Evolutionary conservation across 1,284 basidiomycete genomes (phyloP).

Genomic region (Apiotrichum montevideense): DNA sequence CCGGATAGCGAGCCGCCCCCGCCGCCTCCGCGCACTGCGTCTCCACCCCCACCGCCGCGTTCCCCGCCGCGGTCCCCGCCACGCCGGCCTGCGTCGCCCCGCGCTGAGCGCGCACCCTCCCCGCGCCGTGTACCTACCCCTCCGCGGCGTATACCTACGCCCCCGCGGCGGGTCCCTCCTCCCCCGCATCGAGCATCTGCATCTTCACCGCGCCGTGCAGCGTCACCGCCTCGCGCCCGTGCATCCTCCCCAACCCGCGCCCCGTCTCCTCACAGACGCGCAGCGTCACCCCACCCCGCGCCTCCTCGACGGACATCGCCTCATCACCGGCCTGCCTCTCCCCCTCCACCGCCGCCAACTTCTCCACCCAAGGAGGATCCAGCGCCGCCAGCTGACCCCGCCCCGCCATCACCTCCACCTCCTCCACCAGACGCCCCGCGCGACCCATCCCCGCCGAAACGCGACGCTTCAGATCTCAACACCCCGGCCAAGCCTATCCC

Average conservation of each 20-base stretch:
- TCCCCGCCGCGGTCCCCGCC: slow-evolving; percentile 43
- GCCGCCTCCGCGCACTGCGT: neutral
- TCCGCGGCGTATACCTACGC: neutral
- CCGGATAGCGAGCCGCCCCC: neutral
- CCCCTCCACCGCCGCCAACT: slow-evolving; percentile 7
- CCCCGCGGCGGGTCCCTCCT: neutral
- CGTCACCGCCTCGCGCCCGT: no score
- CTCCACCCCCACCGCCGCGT: neutral
- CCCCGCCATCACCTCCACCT: slow-evolving; percentile 32
- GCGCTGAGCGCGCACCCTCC: neutral
- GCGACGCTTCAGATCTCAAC: slow-evolving; percentile 17
- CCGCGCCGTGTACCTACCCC: neutral
- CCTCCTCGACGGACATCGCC: no score
- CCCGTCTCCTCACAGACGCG: no score
- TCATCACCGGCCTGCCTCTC: no score
- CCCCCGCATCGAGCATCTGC: no score
- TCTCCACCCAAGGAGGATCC: slow-evolving; percentile 6
- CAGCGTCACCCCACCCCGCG: no score
- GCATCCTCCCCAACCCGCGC: no score
- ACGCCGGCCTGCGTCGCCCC: neutral
- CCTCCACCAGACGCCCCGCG: slow-evolving; percentile 11
- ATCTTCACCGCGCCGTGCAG: no score
- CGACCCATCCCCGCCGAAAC: slow-evolving; percentile 23
- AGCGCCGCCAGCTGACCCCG: slow-evolving; percentile 33
- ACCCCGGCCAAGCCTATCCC: slow-evolving; percentile 9